phyloP scores from a whole-genome alignment of 179 eudicot species.

The Beta macrorhiza region DNA sequence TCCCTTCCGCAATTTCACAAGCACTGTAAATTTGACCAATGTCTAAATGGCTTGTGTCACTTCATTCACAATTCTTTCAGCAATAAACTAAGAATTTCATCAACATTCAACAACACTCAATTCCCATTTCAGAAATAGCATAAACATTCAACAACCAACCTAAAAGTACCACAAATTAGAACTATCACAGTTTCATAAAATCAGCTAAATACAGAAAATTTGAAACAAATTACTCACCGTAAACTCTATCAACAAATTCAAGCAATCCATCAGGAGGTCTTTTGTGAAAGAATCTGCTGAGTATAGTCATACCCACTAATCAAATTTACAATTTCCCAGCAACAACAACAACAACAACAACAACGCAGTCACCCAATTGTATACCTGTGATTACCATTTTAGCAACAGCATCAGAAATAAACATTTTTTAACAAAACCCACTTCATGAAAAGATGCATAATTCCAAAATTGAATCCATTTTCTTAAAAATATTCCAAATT shows the following conservation, averaged over 20 bases:
- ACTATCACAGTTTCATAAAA: background rate
- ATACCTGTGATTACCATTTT: background rate
- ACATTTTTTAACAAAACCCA: background rate
- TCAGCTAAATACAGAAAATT: background rate
- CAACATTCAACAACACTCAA: background rate
- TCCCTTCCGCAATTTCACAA: slow-evolving; percentile 1
- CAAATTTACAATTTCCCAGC: background rate
- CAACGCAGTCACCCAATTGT: slow-evolving; percentile 9
- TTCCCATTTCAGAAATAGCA: slow-evolving; percentile 4
- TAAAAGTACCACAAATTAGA: slow-evolving; percentile 1
- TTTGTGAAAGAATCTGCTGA: slow-evolving; percentile 92
- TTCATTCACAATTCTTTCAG: background rate
- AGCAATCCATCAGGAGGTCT: slow-evolving; percentile 97
- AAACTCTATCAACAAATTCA: slow-evolving; percentile 87
- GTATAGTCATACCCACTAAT: slow-evolving; percentile 55
- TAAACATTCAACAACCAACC: background rate
- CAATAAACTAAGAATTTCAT: background rate
- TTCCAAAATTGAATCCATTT: background rate
- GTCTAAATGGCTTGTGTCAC: background rate
- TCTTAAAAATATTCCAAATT: background rate
- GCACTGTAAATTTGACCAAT: background rate
- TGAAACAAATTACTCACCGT: slow-evolving; percentile 49
- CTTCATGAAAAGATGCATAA: background rate
- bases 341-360: slow-evolving; percentile 11
- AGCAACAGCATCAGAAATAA: background rate